Evolutionary conservation across 305 asterid species (phyloP).

Genomic region (Caryopteris hybrid): DNA sequence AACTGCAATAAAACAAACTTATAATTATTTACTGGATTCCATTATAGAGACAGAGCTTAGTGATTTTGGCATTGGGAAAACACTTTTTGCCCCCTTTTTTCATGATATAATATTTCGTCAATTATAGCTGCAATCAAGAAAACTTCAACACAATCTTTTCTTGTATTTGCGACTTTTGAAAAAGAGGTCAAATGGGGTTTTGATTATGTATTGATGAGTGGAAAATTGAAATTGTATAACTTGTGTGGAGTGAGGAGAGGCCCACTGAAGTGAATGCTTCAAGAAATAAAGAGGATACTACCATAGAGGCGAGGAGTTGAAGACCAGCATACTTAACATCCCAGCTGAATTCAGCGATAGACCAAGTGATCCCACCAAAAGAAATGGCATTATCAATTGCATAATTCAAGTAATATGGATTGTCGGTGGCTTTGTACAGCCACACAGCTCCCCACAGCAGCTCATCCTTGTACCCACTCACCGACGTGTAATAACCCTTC

Average conservation of each 20-base stretch:
- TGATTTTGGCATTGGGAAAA: constrained; percentile 3
- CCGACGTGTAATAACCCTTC: constrained; percentile 75
- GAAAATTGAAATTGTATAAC: too few relatives aligned
- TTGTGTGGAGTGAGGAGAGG: constrained; percentile 21
- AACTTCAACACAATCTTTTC: not conserved
- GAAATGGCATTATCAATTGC: constrained; percentile 43
- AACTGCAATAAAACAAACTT: constrained; percentile 34
- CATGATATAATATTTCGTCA: constrained; percentile 8
- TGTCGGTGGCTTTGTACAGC: constrained; percentile 87
- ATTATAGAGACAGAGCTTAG: constrained; percentile 9
- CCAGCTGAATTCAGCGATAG: constrained; percentile 91
- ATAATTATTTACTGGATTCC: not conserved
- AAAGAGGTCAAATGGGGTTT: constrained; percentile 5
- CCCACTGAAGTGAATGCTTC: constrained; percentile 20
- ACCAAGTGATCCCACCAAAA: constrained; percentile 86
- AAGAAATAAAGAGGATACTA: constrained; percentile 8
- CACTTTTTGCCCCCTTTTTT: too few relatives aligned
- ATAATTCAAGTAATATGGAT: constrained; percentile 43
- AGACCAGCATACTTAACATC: constrained; percentile 81
- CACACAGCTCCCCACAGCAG: constrained; percentile 89
- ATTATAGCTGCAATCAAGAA: constrained; percentile 23
- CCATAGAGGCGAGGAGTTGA: constrained; percentile 74
- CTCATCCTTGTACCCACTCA: constrained; percentile 90
- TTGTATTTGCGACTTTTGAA: too few relatives aligned
- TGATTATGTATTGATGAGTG: constrained; percentile 13